Conservation (phyloP, 306 rosid genomes). For the Hippophae tibetana region DNA sequence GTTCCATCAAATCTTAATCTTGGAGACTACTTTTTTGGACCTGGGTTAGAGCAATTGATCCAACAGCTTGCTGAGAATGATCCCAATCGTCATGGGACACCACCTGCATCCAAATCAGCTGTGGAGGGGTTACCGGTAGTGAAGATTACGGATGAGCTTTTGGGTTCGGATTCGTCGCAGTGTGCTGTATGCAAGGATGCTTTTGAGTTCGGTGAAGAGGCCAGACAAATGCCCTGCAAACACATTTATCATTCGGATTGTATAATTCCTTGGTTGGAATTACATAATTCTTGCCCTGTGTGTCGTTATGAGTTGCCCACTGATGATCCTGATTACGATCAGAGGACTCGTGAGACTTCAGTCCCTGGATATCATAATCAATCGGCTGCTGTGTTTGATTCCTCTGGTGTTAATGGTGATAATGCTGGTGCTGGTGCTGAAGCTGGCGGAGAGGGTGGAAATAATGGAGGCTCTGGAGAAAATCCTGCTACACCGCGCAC, state of each 20-base stretch:
- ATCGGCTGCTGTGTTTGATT: slow-evolving; percentile 19
- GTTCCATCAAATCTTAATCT: slow-evolving; percentile 44
- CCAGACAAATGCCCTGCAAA: slow-evolving; percentile 81
- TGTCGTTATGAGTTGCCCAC: slow-evolving; percentile 88
- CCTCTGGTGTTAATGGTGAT: slow-evolving; percentile 17
- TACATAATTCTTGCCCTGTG: slow-evolving; percentile 93
- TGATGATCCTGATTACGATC: slow-evolving; percentile 74
- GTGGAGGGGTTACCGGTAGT: slow-evolving; percentile 50
- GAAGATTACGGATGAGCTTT: slow-evolving; percentile 41
- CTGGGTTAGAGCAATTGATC: slow-evolving; percentile 89
- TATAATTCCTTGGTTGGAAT: slow-evolving; percentile 74
- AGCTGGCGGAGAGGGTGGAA: slow-evolving; percentile 19
- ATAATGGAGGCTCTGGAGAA: slow-evolving; percentile 22
- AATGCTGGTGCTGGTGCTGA: slow-evolving; percentile 25
- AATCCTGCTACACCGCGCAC: slow-evolving; percentile 29
- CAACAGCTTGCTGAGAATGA: slow-evolving; percentile 93
- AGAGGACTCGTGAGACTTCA: slow-evolving; percentile 28
- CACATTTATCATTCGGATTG: slow-evolving; percentile 79
- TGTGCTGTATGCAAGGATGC: slow-evolving; percentile 88
- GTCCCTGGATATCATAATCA: slow-evolving; percentile 30
- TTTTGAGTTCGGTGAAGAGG: slow-evolving; percentile 58
- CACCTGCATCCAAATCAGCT: slow-evolving; percentile 68
- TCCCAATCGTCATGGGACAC: slow-evolving; percentile 79
- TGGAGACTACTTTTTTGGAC: slow-evolving; percentile 88
- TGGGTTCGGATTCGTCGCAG: slow-evolving; percentile 66